These are phyloP conservation scores for Elongisporangium senticosum DNA, from an alignment of 352 stramenopile genomes.

Conservation along the genomic window DNA sequence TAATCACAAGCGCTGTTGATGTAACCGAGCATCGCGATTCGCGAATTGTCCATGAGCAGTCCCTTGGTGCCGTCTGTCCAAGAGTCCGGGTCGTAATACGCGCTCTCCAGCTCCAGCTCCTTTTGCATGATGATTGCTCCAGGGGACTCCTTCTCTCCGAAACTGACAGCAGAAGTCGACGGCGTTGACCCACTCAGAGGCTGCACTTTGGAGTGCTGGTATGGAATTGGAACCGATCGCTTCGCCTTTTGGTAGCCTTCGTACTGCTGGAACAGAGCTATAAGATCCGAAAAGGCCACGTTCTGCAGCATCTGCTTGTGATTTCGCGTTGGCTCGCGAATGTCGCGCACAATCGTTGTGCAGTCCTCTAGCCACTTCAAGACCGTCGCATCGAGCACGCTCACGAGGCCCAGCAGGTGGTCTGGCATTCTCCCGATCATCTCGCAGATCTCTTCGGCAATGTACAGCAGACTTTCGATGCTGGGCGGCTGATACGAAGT, in stretches of 20 bases:
- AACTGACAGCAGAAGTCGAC: background rate
- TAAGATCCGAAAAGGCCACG: conserved; percentile 50
- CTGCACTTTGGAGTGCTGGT: conserved; percentile 39
- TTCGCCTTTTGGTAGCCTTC: conserved; percentile 61
- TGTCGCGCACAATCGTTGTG: conserved; percentile 61
- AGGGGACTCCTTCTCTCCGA: conserved; percentile 9
- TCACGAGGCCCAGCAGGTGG: conserved; percentile 48
- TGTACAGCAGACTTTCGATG: conserved; percentile 71
- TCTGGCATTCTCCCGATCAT: conserved; percentile 75
- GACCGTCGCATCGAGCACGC: conserved; percentile 58
- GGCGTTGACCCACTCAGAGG: conserved; percentile 3
- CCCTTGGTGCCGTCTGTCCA: conserved; percentile 43
- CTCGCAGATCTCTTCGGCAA: conserved; percentile 50
- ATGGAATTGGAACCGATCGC: conserved; percentile 43
- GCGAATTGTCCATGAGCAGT: conserved; percentile 68
- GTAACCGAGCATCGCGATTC: conserved; percentile 73
- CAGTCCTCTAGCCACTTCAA: conserved; percentile 74
- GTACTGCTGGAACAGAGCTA: conserved; percentile 59
- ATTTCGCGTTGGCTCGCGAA: conserved; percentile 72
- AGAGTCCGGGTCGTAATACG: conserved; percentile 50
- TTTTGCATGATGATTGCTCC: conserved; percentile 44
- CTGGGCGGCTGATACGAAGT: conserved; percentile 72
- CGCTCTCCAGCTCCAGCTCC: conserved; percentile 57
- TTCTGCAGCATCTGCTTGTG: conserved; percentile 54
- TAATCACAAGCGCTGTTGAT: conserved; percentile 72